Evolutionary conservation across 1,284 basidiomycete genomes (phyloP).

Genomic region (Athelia sp.): DNA sequence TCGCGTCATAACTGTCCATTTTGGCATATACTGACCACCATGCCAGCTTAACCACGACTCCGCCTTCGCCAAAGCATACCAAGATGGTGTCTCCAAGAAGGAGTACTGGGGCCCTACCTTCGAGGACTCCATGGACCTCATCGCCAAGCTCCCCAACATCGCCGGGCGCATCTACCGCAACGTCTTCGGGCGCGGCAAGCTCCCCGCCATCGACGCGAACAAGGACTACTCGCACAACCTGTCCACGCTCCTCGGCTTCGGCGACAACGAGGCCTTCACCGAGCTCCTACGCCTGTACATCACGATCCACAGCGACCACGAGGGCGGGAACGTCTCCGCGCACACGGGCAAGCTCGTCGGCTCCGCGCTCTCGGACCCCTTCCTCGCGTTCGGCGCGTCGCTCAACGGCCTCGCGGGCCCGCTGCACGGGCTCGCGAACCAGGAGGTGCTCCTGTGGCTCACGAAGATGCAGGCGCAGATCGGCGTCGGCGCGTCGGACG

Average conservation of each 20-base stretch:
- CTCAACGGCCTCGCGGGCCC: conserved; percentile 97
- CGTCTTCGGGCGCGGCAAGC: conserved; percentile 86
- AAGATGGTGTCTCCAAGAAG: conserved; percentile 88
- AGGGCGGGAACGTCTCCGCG: conserved; percentile 98
- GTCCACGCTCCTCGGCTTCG: conserved; percentile 89
- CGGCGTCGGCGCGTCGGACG: conserved; percentile 78
- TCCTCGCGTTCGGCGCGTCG: conserved; percentile 91
- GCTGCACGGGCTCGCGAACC: conserved; percentile 95
- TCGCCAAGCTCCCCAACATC: conserved; percentile 96
- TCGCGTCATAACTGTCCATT: conserved; percentile 12
- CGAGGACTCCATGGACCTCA: conserved; percentile 97
- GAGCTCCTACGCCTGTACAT: conserved; percentile 96
- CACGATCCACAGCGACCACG: conserved; percentile 98
- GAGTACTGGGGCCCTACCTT: conserved; percentile 97
- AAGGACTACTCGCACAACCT: conserved; percentile 97
- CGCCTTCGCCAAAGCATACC: conserved; percentile 94
- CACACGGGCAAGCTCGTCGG: conserved; percentile 96
- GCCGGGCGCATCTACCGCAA: conserved; percentile 97
- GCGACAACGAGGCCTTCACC: conserved; percentile 84
- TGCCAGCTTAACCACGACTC: conserved; percentile 93
- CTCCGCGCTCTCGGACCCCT: conserved; percentile 96
- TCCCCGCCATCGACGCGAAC: conserved; percentile 81
- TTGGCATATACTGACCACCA: conserved; percentile 7
- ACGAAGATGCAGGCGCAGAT: conserved; percentile 86
- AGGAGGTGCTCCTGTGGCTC: conserved; percentile 90